These are phyloP conservation scores for Metschnikowia continentalis DNA, from an alignment of 805 yeast genomes.

Conservation along the genomic window DNA sequence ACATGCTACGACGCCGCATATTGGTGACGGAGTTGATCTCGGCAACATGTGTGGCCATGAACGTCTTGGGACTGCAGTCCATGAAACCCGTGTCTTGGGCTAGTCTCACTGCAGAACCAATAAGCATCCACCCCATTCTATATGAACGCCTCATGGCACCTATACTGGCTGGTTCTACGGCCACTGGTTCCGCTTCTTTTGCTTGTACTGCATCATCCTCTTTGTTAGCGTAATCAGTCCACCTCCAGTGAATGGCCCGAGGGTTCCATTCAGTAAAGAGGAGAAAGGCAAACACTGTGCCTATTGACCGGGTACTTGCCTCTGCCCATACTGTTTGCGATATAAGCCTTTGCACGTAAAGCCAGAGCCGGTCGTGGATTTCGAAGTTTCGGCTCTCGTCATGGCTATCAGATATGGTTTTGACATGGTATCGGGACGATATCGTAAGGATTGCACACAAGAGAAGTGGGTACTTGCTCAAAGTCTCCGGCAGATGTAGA, in stretches of 20 bases:
- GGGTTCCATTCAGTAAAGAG: conserved; percentile 95
- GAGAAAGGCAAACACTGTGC: conserved; percentile 79
- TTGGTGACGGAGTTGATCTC: conserved; percentile 83
- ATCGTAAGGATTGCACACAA: conserved; percentile 78
- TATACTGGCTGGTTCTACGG: conserved; percentile 55
- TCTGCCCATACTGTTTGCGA: conserved; percentile 94
- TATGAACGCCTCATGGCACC: conserved; percentile 85
- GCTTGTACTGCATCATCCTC: conserved; percentile 37
- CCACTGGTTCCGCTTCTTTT: conserved; percentile 6
- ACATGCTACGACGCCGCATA: conserved; percentile 72
- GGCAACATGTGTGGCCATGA: conserved; percentile 78
- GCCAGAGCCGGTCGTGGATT: conserved; percentile 80
- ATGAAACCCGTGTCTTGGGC: conserved; percentile 85
- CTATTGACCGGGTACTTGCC: conserved; percentile 80
- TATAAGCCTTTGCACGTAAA: conserved; percentile 72
- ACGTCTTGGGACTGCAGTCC: conserved; percentile 67
- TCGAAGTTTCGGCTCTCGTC: conserved; percentile 47
- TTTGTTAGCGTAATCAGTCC: conserved; percentile 77
- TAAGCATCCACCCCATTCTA: conserved; percentile 90
- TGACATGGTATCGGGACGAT: conserved; percentile 69
- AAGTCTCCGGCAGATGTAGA: conserved; percentile 57
- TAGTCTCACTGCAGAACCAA: conserved; percentile 79
- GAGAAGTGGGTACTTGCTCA: conserved; percentile 77
- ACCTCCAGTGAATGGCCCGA: conserved; percentile 83
- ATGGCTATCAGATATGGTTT: conserved; percentile 32